Conservation (phyloP, 441 rosid genomes). For the Eugenia klotzschiana region DNA sequence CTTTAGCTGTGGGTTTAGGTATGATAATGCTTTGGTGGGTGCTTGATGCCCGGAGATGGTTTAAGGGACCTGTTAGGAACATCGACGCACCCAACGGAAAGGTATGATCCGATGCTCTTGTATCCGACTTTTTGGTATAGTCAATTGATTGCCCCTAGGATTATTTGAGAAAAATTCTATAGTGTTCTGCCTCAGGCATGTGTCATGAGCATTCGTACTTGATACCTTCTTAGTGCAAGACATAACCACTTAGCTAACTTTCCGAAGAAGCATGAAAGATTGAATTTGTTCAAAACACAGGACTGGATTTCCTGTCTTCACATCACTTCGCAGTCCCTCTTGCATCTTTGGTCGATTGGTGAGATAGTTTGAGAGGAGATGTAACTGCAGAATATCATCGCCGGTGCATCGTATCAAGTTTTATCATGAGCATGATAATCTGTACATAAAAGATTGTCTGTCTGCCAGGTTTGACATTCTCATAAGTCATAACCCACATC, state of each 20-base stretch:
- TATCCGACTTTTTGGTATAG: background rate
- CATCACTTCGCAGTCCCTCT: background rate
- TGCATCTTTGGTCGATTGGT: background rate
- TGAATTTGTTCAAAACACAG: background rate
- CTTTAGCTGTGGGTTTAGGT: constrained; percentile 23
- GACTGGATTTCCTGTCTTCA: background rate
- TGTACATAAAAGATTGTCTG: background rate
- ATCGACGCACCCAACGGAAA: constrained; percentile 8
- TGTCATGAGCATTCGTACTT: background rate
- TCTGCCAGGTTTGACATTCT: background rate
- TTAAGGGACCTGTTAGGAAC: constrained; percentile 50
- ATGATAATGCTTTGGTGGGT: constrained; percentile 45
- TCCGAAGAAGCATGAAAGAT: background rate
- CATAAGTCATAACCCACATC: background rate
- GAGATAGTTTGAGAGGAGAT: background rate
- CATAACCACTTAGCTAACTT: background rate
- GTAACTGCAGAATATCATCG: background rate
- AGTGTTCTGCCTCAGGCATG: background rate
- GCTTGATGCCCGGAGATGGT: constrained; percentile 43
- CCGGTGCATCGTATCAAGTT: background rate
- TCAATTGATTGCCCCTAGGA: background rate
- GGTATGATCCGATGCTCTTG: background rate
- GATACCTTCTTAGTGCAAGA: background rate
- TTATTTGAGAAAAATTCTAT: background rate
- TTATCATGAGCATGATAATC: background rate